phyloP scores from a whole-genome alignment of 2,329 filamentous ascomycete species.

The Xylaria sp. region DNA sequence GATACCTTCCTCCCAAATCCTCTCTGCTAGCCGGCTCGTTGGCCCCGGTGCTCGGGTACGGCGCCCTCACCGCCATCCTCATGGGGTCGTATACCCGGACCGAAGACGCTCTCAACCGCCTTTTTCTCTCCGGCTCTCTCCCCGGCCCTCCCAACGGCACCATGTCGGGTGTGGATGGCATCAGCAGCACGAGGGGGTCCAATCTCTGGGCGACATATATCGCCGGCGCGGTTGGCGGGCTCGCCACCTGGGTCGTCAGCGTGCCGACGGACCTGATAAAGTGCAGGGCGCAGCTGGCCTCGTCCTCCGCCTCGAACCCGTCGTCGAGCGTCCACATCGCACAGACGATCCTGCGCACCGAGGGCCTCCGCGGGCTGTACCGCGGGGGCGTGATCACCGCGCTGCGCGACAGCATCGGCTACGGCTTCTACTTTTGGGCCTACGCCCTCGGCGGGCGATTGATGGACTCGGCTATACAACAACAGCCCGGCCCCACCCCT shows the following conservation, averaged over 20 bases:
- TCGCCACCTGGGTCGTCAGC: conserved; percentile 84
- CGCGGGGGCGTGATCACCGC: conserved; percentile 82
- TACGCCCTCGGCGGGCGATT: conserved; percentile 81
- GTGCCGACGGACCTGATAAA: conserved; percentile 92
- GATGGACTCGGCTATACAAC: no score
- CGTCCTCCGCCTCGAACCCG: conserved; percentile 28
- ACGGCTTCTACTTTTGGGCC: conserved; percentile 96
- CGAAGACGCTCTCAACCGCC: conserved; percentile 63
- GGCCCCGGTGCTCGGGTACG: conserved; percentile 87
- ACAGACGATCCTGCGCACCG: conserved; percentile 60
- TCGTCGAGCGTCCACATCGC: conserved; percentile 68
- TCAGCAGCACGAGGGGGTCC: conserved; percentile 33
- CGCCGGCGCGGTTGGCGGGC: conserved; percentile 79
- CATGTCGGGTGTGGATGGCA: neutral
- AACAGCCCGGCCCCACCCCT: neutral
- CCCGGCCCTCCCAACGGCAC: no score
- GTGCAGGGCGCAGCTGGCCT: conserved; percentile 77
- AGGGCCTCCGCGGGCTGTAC: conserved; percentile 75
- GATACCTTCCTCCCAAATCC: conserved; percentile 44
- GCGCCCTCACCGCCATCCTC: conserved; percentile 86
- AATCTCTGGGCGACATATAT: conserved; percentile 73
- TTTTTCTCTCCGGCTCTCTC: conserved; percentile 35
- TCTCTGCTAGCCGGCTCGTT: conserved; percentile 69
- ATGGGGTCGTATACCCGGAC: conserved; percentile 91
- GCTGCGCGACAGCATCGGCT: conserved; percentile 85